These are phyloP conservation scores for Dalbergia oliveri DNA, from an alignment of 306 rosid genomes.

Conservation along the genomic window DNA sequence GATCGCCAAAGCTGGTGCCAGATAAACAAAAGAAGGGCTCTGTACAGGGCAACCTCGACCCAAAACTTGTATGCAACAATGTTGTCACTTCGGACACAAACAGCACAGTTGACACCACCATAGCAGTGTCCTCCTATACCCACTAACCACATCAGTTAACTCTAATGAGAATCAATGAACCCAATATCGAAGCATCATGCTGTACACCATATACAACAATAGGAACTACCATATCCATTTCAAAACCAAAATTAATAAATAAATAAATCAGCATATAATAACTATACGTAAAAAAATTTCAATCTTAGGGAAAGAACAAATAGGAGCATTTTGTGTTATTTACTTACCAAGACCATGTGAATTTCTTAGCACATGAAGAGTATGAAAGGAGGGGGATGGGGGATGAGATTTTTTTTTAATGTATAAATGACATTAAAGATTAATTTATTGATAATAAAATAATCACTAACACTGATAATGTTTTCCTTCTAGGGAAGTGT, in stretches of 20 bases:
- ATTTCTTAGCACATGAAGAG: conserved; percentile 74
- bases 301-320: too few species aligned
- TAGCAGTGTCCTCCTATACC: conserved; percentile 87
- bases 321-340: too few species aligned
- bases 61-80: conserved; percentile 81
- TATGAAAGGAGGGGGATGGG: too few species aligned
- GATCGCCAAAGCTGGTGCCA: conserved; percentile 86
- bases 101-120: conserved; percentile 91
- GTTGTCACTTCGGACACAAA: conserved; percentile 90
- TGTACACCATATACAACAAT: conserved; percentile 88
- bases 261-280: conserved; percentile 20
- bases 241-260: not conserved
- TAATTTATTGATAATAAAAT: too few species aligned
- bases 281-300: too few species aligned
- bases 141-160: conserved; percentile 60
- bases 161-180: conserved; percentile 77
- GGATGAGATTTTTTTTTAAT: too few species aligned
- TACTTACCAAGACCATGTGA: conserved; percentile 81
- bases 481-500: too few species aligned
- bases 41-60: conserved; percentile 94
- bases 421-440: too few species aligned
- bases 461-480: too few species aligned
- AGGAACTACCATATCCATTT: conserved; percentile 61
- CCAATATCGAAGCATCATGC: conserved; percentile 86
- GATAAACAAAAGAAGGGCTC: conserved; percentile 92